These are phyloP conservation scores for Trichoderma sp. DNA, from an alignment of 2,329 filamentous ascomycete species.

Conservation along the genomic window DNA sequence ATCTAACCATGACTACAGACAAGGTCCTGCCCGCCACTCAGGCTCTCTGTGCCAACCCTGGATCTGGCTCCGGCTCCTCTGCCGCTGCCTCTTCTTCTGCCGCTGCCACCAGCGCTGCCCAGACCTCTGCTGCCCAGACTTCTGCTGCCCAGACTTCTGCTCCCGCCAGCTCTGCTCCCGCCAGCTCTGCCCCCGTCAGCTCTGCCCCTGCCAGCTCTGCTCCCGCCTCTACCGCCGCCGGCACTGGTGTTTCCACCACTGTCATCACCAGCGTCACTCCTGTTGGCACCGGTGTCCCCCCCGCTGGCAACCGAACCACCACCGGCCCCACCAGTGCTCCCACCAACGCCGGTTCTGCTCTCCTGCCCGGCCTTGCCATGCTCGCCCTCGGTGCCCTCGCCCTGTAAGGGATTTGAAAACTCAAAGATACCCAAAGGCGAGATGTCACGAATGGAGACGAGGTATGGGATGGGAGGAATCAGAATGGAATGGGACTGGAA, in stretches of 20 bases:
- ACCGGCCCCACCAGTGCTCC: conserved; percentile 26
- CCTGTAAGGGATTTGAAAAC: conserved; percentile 36
- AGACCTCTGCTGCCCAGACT: not conserved
- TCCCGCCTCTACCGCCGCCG: conserved; percentile 19
- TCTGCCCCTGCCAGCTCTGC: conserved; percentile 1
- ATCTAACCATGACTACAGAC: conserved; percentile 32
- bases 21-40: conserved; percentile 44
- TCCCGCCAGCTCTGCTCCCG: not conserved
- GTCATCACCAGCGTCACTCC: conserved; percentile 24
- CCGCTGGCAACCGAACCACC: conserved; percentile 28
- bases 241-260: conserved; percentile 24
- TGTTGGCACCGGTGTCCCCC: conserved; percentile 25
- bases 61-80: conserved; percentile 11
- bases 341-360: conserved; percentile 36
- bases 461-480: not conserved
- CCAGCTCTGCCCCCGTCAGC: conserved; percentile 8
- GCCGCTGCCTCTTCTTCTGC: conserved; percentile 12
- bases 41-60: conserved; percentile 36
- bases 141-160: not conserved
- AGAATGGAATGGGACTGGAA: not conserved
- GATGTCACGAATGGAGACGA: not conserved
- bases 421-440: not conserved
- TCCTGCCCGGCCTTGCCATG: conserved; percentile 39
- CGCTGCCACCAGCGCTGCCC: conserved; percentile 9
- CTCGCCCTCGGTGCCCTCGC: conserved; percentile 39